Percentiles rank a stretch among this genome's conserved stretches.
These are phyloP conservation scores for Bacidia gigantensis DNA, from an alignment of 495 filamentous ascomycete genomes.

Conservation along the genomic window DNA sequence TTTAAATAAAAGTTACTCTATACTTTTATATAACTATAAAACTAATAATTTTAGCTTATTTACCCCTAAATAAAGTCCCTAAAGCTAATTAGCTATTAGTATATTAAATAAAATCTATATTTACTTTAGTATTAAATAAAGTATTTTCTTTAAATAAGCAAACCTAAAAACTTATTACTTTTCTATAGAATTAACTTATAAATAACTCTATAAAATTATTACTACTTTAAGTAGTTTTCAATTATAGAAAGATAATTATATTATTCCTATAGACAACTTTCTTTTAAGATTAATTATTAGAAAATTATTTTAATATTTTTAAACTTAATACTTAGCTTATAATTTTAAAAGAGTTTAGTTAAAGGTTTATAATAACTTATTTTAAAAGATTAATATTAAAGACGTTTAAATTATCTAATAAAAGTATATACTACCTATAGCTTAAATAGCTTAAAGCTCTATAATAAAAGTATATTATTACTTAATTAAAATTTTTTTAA, in stretches of 20 bases:
- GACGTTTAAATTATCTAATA: no score
- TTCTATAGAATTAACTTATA: slow-evolving; percentile 1
- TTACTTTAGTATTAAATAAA: background rate
- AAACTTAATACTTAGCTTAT: no score
- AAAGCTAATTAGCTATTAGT: background rate
- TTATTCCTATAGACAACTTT: background rate
- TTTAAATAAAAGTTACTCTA: no score
- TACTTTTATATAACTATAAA: no score
- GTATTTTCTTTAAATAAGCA: background rate
- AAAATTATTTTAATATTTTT: background rate
- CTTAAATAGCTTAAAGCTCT: background rate
- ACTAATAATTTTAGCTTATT: no score
- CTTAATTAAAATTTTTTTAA: no score
- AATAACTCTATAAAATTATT: background rate
- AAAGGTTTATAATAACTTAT: background rate
- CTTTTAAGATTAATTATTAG: background rate
- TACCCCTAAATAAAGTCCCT: background rate
- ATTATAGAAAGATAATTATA: slow-evolving; percentile 4
- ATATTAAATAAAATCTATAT: no score
- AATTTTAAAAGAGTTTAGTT: background rate
- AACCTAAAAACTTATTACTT: no score
- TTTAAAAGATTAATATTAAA: slow-evolving; percentile 1
- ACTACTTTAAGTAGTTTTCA: background rate
- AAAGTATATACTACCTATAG: background rate
- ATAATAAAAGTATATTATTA: background rate